Evolutionary conservation across 1,284 basidiomycete genomes (phyloP).

Genomic region (Apiotrichum sp.): DNA sequence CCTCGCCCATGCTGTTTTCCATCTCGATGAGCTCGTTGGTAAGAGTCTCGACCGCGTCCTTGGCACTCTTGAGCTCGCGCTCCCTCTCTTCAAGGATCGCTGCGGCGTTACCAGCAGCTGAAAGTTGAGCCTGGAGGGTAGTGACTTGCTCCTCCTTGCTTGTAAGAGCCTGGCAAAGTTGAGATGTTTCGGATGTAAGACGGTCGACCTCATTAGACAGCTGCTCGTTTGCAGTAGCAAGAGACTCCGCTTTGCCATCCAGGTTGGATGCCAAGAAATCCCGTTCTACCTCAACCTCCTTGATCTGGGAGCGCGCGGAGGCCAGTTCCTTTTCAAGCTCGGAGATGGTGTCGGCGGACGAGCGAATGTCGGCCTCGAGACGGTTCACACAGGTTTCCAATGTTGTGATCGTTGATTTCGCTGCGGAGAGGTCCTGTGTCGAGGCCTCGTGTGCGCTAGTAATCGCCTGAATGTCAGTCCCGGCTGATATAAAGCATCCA

Average conservation of each 20-base stretch:
- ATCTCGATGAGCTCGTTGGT: conserved; percentile 10
- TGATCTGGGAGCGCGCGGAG: not conserved
- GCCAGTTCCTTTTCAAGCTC: conserved; percentile 3
- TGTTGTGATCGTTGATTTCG: no score
- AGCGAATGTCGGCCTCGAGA: conserved; percentile 6
- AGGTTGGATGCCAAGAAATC: not conserved
- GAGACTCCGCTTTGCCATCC: not conserved
- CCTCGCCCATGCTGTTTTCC: conserved; percentile 9
- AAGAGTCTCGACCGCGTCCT: conserved; percentile 1
- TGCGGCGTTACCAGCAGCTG: not conserved
- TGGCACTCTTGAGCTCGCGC: not conserved
- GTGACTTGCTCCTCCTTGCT: not conserved
- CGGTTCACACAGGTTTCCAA: not conserved
- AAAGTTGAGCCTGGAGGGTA: not conserved
- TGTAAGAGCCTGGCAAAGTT: not conserved
- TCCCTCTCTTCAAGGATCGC: not conserved
- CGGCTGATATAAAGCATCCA: no score
- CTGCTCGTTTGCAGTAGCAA: not conserved
- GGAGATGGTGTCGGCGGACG: not conserved
- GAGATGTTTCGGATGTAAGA: no score
- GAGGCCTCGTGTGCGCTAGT: no score
- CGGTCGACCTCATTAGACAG: no score
- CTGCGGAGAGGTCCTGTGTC: no score
- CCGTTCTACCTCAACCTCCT: not conserved
- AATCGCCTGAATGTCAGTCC: no score